phyloP scores from a whole-genome alignment of 768 basidiomycete genomes.

The Xerocomellus chrysenteron region DNA sequence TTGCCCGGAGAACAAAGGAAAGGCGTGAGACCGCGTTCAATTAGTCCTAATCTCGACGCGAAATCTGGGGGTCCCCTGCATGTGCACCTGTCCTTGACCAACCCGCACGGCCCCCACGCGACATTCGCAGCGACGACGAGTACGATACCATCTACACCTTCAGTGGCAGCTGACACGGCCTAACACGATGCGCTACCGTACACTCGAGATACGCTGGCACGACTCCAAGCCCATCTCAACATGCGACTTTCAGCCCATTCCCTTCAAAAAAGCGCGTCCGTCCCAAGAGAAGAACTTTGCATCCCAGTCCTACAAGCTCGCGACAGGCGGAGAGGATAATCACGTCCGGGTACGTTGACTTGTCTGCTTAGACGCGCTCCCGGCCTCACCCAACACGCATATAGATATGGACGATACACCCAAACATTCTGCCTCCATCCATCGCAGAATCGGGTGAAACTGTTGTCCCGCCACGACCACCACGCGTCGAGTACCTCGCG shows the following conservation, averaged over 20 bases:
- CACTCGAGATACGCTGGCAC: constrained; percentile 95
- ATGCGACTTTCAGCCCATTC: constrained; percentile 89
- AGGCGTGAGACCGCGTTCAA: constrained; percentile 22
- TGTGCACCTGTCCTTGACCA: constrained; percentile 10
- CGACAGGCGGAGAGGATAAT: constrained; percentile 95
- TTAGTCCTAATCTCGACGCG: constrained; percentile 13
- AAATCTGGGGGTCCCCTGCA: neutral
- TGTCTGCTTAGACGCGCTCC: constrained; percentile 9
- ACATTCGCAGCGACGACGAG: constrained; percentile 11
- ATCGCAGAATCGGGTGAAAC: constrained; percentile 40
- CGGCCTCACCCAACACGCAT: constrained; percentile 4
- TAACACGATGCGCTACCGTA: constrained; percentile 73
- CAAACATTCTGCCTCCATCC: constrained; percentile 75
- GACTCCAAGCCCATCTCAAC: constrained; percentile 94
- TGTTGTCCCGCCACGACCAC: constrained; percentile 48
- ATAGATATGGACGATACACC: constrained; percentile 93
- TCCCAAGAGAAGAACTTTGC: constrained; percentile 54
- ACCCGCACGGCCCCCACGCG: constrained; percentile 3
- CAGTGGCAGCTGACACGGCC: neutral
- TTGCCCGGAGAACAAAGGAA: constrained; percentile 11
- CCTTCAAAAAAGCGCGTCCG: constrained; percentile 81
- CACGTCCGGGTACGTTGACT: constrained; percentile 81
- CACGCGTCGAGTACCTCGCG: constrained; percentile 95
- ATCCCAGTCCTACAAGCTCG: constrained; percentile 81
- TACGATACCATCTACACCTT: neutral